phyloP scores from a whole-genome alignment of 2,329 filamentous ascomycete species.

The Trichophyton verrucosum region DNA sequence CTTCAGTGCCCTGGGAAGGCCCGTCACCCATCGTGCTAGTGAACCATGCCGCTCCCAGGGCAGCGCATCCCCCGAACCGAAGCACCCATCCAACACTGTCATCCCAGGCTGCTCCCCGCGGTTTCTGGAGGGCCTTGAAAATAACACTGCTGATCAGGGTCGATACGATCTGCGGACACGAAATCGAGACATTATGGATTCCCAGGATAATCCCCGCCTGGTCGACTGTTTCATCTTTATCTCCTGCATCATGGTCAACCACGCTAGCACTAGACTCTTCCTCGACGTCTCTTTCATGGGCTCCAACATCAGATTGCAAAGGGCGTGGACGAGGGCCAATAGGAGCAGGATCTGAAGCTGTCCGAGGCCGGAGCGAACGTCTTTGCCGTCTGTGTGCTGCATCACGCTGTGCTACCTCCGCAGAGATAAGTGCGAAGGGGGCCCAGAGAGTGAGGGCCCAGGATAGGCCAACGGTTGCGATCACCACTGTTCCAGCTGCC shows the following conservation, averaged over 20 bases:
- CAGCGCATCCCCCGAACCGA: slow-evolving; percentile 67
- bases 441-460: slow-evolving; percentile 94
- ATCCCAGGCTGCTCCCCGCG: slow-evolving; percentile 70
- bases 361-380: slow-evolving; percentile 17
- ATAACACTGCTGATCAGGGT: slow-evolving; percentile 73
- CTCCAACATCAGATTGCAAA: neutral
- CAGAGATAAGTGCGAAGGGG: slow-evolving; percentile 86
- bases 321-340: neutral
- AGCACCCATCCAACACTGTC: slow-evolving; percentile 78
- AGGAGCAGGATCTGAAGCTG: neutral
- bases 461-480: slow-evolving; percentile 72
- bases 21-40: slow-evolving; percentile 57
- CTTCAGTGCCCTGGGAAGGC: neutral
- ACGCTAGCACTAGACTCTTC: slow-evolving; percentile 19
- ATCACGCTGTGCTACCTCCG: slow-evolving; percentile 77
- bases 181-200: slow-evolving; percentile 91
- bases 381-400: slow-evolving; percentile 46
- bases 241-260: slow-evolving; percentile 17
- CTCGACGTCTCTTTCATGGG: slow-evolving; percentile 16
- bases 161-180: slow-evolving; percentile 80
- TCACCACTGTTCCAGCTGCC: slow-evolving; percentile 59
- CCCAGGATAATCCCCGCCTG: slow-evolving; percentile 84
- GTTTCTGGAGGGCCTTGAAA: slow-evolving; percentile 78
- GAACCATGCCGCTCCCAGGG: slow-evolving; percentile 63
- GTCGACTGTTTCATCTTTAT: slow-evolving; percentile 49